Base-by-base conservation (phyloP, 305 asterid species). In the Fraxinus greggii region DNA sequence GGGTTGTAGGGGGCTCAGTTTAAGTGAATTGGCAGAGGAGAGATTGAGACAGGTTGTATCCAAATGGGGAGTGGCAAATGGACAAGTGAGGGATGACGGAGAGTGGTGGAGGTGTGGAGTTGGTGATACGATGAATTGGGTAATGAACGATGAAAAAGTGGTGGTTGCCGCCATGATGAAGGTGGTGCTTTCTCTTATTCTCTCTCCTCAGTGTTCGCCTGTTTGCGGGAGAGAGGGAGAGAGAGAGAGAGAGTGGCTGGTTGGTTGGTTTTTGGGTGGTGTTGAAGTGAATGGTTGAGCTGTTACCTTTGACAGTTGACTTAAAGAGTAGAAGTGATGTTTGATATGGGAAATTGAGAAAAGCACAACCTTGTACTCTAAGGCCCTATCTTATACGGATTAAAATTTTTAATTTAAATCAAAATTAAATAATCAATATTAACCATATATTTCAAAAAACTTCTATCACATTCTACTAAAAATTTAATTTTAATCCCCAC, bases 161-260 rank as follows among this genome's bases (percentile, higher is more conserved):
- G 89, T 86, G 86, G 90, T 84, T 24, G 89, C 87, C 93, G 88
- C 85, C 82, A 61, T 19, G 77, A 72, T 23, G 83, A 69, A 23
- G 40, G 80, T 29, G 4, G 33, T 10, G 13, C 36, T 76, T 26
- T 45, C 59, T 76, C 69, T 78, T 56, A 8, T 31, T 67, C 45
- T 54, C 15, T 0, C 81, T 74, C 42, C 72, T 59, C 26, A n/a
- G 73, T 51, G 74, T 38, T 38, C 74, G 74, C 63, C 56, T 79
- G 72, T 31, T 42, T 32, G 48, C 0, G 19, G 4, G 13, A n/a
- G 76, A 5, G 33, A 13, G 78, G 28, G 76, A 33, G 73, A 6
- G 13, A 36, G 42, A 9, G 56, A 1, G 51, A 1, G 74, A 2
- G 17, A 31, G 48, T 0, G 67, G 1, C 21, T 2, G 42, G 61